These are phyloP conservation scores for Didymella keratinophila DNA, from an alignment of 2,329 filamentous ascomycete species.

Conservation along the genomic window DNA sequence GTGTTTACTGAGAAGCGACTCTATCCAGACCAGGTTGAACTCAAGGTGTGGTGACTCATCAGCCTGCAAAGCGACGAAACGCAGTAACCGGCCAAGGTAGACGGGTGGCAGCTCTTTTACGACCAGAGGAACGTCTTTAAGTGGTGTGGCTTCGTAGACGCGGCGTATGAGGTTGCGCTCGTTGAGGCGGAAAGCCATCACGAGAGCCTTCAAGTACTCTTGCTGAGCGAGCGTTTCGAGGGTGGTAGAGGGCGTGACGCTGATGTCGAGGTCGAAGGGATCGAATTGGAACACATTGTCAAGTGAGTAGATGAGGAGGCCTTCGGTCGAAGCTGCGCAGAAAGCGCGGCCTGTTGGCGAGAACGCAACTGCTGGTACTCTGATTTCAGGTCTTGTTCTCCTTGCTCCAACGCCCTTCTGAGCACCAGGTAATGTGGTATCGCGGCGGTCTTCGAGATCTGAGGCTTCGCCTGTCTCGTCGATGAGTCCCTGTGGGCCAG, in stretches of 20 bases:
- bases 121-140: constrained; percentile 76
- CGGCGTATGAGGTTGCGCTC: constrained; percentile 80
- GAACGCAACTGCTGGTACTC: constrained; percentile 85
- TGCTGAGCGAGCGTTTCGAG: constrained; percentile 74
- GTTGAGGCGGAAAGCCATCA: constrained; percentile 98
- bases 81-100: constrained; percentile 84
- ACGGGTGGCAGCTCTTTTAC: constrained; percentile 81
- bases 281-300: constrained; percentile 88
- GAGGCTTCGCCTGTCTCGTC: constrained; percentile 89
- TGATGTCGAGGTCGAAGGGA: constrained; percentile 93
- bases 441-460: constrained; percentile 84
- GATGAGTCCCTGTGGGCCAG: constrained; percentile 82
- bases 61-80: constrained; percentile 86
- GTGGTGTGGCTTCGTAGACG: constrained; percentile 85
- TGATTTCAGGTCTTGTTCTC: constrained; percentile 79
- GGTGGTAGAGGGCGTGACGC: constrained; percentile 81
- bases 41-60: constrained; percentile 93
- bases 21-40: constrained; percentile 93
- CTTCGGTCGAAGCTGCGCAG: constrained; percentile 94
- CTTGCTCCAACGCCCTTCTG: constrained; percentile 88
- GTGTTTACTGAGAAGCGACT: constrained; percentile 79
- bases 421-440: constrained; percentile 81
- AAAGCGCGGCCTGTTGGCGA: constrained; percentile 89
- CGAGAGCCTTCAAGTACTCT: constrained; percentile 88
- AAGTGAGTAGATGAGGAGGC: constrained; percentile 89